Conservation (phyloP, 2,329 filamentous ascomycete genomes). For the Ophiostoma sp. region DNA sequence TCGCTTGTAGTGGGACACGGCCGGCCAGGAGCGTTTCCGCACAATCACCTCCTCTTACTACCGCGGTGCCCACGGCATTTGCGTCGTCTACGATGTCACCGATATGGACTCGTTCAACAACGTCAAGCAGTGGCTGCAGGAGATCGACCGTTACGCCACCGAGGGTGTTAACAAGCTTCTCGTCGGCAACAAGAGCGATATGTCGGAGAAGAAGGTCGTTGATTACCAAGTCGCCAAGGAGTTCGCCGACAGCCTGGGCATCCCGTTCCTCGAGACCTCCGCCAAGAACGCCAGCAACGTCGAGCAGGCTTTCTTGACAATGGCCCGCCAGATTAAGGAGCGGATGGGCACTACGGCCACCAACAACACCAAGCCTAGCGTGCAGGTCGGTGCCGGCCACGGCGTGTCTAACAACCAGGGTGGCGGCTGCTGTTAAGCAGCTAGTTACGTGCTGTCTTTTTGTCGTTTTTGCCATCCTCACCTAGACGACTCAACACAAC, state of each 20-base stretch:
- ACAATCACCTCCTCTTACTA: slow-evolving; percentile 99
- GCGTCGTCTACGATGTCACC: slow-evolving; percentile 99
- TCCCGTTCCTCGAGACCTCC: slow-evolving; percentile 98
- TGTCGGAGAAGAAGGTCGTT: slow-evolving; percentile 99
- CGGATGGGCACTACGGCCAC: slow-evolving; percentile 95
- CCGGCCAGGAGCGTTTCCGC: slow-evolving; percentile 98
- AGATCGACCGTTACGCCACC: slow-evolving; percentile 98
- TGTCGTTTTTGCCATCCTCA: neutral
- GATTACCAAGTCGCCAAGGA: slow-evolving; percentile 99
- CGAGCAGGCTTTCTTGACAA: slow-evolving; percentile 99
- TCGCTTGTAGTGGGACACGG: slow-evolving; percentile 84
- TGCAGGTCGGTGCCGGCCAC: slow-evolving; percentile 92
- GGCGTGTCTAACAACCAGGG: slow-evolving; percentile 66
- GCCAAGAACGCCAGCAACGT: slow-evolving; percentile 99
- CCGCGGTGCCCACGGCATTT: slow-evolving; percentile 97
- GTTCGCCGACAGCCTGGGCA: slow-evolving; percentile 97
- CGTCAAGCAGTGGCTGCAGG: slow-evolving; percentile 99
- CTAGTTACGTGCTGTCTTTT: neutral
- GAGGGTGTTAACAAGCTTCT: slow-evolving; percentile 99
- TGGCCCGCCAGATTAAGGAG: slow-evolving; percentile 99
- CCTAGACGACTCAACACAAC: neutral
- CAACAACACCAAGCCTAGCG: slow-evolving; percentile 97
- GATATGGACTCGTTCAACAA: slow-evolving; percentile 99
- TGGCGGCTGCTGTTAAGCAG: slow-evolving; percentile 40
- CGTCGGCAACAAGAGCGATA: slow-evolving; percentile 99